phyloP scores from a whole-genome alignment of 2,329 filamentous ascomycete genomes.

The Diaporthe batatas region DNA sequence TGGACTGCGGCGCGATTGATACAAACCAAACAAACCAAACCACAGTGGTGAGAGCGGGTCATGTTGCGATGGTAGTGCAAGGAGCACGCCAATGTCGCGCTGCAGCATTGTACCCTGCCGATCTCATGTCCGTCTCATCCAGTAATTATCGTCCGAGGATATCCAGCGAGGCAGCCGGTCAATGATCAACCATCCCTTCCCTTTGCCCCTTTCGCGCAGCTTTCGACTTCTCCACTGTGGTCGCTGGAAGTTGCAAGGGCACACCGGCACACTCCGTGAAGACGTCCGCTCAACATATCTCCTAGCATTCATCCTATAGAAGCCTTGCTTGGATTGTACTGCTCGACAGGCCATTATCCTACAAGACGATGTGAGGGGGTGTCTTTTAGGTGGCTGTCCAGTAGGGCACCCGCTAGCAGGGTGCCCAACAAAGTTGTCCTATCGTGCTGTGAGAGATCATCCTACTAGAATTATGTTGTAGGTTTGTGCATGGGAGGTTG shows the following conservation, averaged over 20 bases:
- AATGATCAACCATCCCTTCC: not conserved
- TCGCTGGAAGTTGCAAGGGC: not conserved
- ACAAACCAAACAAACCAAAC: not conserved
- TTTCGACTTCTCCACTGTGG: not conserved
- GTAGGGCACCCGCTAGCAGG: too few relatives aligned
- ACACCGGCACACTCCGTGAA: not conserved
- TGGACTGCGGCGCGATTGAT: not conserved
- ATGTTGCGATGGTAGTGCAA: not conserved
- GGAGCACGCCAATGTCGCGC: not conserved
- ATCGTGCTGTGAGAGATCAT: too few relatives aligned
- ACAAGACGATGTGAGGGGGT: too few relatives aligned
- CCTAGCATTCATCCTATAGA: too few relatives aligned
- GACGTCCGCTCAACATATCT: not conserved
- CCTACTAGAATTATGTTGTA: too few relatives aligned
- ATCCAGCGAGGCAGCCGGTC: not conserved
- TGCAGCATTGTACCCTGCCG: not conserved
- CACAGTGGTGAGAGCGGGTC: not conserved
- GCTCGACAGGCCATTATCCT: too few relatives aligned
- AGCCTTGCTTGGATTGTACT: too few relatives aligned
- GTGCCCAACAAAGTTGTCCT: too few relatives aligned
- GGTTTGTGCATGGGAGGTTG: too few relatives aligned
- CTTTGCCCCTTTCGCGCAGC: not conserved
- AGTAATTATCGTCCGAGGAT: slow-evolving; percentile 2
- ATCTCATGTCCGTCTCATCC: slow-evolving; percentile 10
- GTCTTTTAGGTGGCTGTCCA: too few relatives aligned